phyloP scores from a whole-genome alignment of 352 stramenopile species.

The Globisporangium emineosum region DNA sequence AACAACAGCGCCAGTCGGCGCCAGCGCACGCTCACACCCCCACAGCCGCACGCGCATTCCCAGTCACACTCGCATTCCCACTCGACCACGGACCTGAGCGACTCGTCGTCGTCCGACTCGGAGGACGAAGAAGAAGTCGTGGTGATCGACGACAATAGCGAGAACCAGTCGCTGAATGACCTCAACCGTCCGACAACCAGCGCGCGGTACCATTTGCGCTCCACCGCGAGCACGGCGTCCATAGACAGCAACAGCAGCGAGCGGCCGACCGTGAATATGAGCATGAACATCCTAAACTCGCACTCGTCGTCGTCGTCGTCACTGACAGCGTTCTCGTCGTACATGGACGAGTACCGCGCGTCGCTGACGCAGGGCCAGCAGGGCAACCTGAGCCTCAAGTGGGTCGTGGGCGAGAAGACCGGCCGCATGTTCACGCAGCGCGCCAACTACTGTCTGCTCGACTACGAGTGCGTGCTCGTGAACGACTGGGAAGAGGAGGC shows the following conservation, averaged over 20 bases:
- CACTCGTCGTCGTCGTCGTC: conserved; percentile 9
- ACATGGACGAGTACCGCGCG: conserved; percentile 47
- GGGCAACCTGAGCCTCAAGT: conserved; percentile 70
- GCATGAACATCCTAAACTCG: neutral
- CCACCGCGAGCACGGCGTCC: neutral
- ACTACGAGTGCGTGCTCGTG: conserved; percentile 75
- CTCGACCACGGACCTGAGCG: conserved; percentile 18
- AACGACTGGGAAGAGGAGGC: conserved; percentile 68
- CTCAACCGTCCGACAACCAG: neutral
- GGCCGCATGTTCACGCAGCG: conserved; percentile 67
- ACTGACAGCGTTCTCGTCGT: conserved; percentile 21
- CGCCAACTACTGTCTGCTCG: conserved; percentile 61
- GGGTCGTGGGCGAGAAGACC: conserved; percentile 59
- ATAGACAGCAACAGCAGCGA: neutral
- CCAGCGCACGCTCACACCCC: neutral
- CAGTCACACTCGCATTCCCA: conserved; percentile 2
- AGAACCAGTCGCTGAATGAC: conserved; percentile 11
- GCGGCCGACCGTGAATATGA: neutral
- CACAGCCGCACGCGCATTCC: neutral
- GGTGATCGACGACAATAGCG: conserved; percentile 14
- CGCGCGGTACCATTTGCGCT: neutral
- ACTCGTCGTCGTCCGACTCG: conserved; percentile 44
- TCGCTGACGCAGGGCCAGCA: conserved; percentile 42
- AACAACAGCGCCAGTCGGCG: conserved; percentile 16
- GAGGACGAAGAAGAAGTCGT: conserved; percentile 21